Percentiles rank a stretch among this genome's conserved stretches.
Conservation (phyloP, 495 filamentous ascomycete species). For the Sordaria brevicollis region DNA sequence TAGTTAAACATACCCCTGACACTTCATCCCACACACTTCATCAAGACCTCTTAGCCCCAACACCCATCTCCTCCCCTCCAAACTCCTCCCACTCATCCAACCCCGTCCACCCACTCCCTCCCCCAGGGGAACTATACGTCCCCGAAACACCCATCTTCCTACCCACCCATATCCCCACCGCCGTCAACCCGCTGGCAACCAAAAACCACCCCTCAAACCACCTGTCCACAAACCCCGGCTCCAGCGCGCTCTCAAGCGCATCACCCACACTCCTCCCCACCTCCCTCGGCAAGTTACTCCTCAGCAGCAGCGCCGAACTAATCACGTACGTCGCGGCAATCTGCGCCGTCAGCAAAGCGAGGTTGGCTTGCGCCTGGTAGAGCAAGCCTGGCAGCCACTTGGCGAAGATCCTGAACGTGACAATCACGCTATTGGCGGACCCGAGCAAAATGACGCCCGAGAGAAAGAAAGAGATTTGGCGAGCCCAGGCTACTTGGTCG, state of each 20-base stretch:
- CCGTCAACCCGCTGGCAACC: conserved; percentile 48
- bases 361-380: conserved; percentile 49
- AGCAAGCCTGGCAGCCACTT: conserved; percentile 59
- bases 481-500: conserved; percentile 60
- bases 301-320: conserved; percentile 57
- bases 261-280: conserved; percentile 61
- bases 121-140: not conserved
- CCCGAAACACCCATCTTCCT: conserved; percentile 40
- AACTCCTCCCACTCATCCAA: conserved; percentile 55
- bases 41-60: conserved; percentile 44
- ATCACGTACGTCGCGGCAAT: conserved; percentile 74
- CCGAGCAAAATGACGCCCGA: conserved; percentile 68
- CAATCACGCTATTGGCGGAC: conserved; percentile 63
- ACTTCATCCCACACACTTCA: not conserved
- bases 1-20: not conserved
- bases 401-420: conserved; percentile 65
- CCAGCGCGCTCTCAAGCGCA: conserved; percentile 58
- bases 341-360: conserved; percentile 64
- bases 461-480: conserved; percentile 67
- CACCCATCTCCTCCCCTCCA: conserved; percentile 56
- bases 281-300: conserved; percentile 61
- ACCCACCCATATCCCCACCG: conserved; percentile 56
- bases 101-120: conserved; percentile 26
- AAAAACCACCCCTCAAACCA: conserved; percentile 85
- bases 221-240: conserved; percentile 62